Conservation (phyloP, 768 basidiomycete genomes). For the Mycena belliarum region DNA sequence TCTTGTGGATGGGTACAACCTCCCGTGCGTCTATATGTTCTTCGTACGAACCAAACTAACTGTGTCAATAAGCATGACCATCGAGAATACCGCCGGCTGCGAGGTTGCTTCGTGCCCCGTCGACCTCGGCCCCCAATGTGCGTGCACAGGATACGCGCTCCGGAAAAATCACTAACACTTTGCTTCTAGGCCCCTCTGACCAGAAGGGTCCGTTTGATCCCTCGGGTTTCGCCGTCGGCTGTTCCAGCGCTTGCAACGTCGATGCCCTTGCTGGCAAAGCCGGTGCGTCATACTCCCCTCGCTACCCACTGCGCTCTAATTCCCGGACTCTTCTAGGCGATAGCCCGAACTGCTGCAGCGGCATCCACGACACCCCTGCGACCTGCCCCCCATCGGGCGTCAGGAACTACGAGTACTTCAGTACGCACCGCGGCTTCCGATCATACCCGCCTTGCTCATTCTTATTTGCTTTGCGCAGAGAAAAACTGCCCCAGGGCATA, state of each 20-base stretch:
- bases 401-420: slow-evolving; percentile 50
- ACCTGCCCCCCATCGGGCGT: slow-evolving; percentile 54
- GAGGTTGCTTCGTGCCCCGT: slow-evolving; percentile 43
- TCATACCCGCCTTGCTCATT: neutral
- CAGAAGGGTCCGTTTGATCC: slow-evolving; percentile 29
- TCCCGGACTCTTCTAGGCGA: slow-evolving; percentile 2
- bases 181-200: slow-evolving; percentile 19
- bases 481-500: slow-evolving; percentile 38
- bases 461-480: slow-evolving; percentile 25
- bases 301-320: neutral
- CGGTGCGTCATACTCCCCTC: slow-evolving; percentile 32
- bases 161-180: neutral
- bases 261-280: slow-evolving; percentile 35
- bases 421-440: slow-evolving; percentile 29
- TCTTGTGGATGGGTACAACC: slow-evolving; percentile 50
- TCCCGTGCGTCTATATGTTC: slow-evolving; percentile 34
- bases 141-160: neutral
- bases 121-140: slow-evolving; percentile 46
- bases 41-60: neutral
- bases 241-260: slow-evolving; percentile 44
- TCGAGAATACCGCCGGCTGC: slow-evolving; percentile 35
- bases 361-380: slow-evolving; percentile 31
- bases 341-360: slow-evolving; percentile 29
- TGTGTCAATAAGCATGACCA: slow-evolving; percentile 34
- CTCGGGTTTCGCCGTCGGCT: slow-evolving; percentile 37